These are phyloP conservation scores for Ganoderma resinaceum DNA, from an alignment of 1,284 basidiomycete genomes.

Conservation along the genomic window DNA sequence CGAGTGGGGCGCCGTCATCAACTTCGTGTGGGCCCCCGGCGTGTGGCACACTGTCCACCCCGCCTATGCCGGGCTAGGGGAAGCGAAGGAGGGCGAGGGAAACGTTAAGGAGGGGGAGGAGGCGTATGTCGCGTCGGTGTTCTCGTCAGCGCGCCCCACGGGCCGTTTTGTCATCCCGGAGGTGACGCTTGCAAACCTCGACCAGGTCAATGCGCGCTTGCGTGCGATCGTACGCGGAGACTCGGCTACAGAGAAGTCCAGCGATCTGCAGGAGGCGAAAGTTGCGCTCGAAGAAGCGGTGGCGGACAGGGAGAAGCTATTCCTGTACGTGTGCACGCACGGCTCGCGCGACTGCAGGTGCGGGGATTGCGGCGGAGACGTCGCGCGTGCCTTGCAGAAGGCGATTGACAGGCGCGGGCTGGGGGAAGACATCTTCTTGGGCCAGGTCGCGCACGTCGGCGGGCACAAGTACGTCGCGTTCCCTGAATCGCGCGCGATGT, in stretches of 20 bases:
- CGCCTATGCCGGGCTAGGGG: conserved; percentile 29
- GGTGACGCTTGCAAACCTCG: conserved; percentile 55
- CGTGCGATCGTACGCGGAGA: conserved; percentile 39
- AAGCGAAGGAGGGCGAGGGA: conserved; percentile 4
- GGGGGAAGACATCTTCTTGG: conserved; percentile 46
- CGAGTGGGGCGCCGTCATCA: conserved; percentile 61
- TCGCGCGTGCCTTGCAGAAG: conserved; percentile 45
- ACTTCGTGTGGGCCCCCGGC: conserved; percentile 60
- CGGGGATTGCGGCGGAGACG: conserved; percentile 65
- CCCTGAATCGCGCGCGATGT: not conserved
- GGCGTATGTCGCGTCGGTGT: conserved; percentile 53
- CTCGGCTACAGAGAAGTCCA: not conserved
- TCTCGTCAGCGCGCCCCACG: conserved; percentile 45
- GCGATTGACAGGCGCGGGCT: conserved; percentile 38
- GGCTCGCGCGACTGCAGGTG: conserved; percentile 55
- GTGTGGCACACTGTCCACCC: conserved; percentile 26
- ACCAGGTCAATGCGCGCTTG: conserved; percentile 50
- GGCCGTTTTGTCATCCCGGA: conserved; percentile 56
- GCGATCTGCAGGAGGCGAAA: not conserved
- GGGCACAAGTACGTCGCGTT: conserved; percentile 75
- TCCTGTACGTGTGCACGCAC: conserved; percentile 60
- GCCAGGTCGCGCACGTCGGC: conserved; percentile 82
- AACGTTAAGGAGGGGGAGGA: conserved; percentile 2
- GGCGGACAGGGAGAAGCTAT: conserved; percentile 33
- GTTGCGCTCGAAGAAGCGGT: not conserved